Base-by-base conservation (phyloP, 305 asterid genomes). In the Fraxinus nigra region DNA sequence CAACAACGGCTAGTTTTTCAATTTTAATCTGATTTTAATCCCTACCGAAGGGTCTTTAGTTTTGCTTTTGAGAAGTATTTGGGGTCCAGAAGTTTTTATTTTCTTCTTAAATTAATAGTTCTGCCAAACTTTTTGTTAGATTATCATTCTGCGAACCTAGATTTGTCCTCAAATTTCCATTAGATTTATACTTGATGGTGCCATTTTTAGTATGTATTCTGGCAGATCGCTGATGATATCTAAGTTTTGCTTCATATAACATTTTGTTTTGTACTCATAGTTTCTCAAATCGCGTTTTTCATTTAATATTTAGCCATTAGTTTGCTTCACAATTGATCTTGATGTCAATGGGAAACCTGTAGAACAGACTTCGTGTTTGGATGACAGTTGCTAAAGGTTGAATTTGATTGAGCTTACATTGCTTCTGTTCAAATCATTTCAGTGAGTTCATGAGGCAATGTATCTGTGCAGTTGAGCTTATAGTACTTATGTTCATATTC, bases 91-190 rank as follows among this genome's bases (percentile, higher is more conserved):
- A 65, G 73, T 65, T 70, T 14, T 3, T 5, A 3, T 51, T 78
- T 43, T 38, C 63, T 46, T 26, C 28, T n/a, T 26, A 24, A 65
- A 65, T 26, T 65, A 65, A 65, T 65, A 26, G 14, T 9, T 69
- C 76, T 84, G 75, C 72, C 75, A 16, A 30, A 69, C 13, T n/a
- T 18, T 67, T 37, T 37, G 38, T 32, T 30, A 30, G 28, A 48
- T 76, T 76, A 9, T 51, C 65, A 38, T 84, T 80, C 69, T 28
- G 80, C 40, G 5, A 14, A 34, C 51, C 38, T 43, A 69, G 75
- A 69, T 28, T 14, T 26, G 40, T 69, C 22, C 10, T 30, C 75
- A 43, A 38, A 14, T 11, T 73, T 13, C 33, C 28, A 10, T 37
- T 69, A 69, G 3, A 67, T 72, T 34, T 33, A 33, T 72, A 32